Conservation (phyloP, 139 green algal genomes). For the Coelastrella sp. region DNA sequence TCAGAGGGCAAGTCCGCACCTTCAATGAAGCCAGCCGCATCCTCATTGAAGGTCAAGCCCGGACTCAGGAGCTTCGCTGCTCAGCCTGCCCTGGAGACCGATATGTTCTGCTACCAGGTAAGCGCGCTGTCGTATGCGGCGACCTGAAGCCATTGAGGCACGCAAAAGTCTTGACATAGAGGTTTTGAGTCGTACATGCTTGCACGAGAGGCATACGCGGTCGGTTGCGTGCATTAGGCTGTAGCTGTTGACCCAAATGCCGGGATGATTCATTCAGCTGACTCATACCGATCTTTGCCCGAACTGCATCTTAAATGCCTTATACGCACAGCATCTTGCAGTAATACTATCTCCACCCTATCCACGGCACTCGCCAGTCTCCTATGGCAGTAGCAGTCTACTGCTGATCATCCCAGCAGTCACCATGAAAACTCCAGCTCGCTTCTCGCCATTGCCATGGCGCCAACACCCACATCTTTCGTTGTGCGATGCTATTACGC, state of each 20-base stretch:
- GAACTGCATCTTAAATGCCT: too few relatives aligned
- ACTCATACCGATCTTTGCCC: too few relatives aligned
- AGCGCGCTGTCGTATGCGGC: neutral
- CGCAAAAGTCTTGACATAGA: neutral
- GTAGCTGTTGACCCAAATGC: neutral
- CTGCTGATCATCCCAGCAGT: neutral
- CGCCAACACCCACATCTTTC: neutral
- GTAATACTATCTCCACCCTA: too few relatives aligned
- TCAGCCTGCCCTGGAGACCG: conserved; percentile 1
- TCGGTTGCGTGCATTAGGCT: too few relatives aligned
- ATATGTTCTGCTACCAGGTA: conserved; percentile 60
- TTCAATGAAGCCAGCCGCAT: neutral
- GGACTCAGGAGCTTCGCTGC: conserved; percentile 39
- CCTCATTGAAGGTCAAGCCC: neutral
- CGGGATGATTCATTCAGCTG: neutral
- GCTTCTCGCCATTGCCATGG: neutral
- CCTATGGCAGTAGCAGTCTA: too few relatives aligned
- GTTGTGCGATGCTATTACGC: neutral
- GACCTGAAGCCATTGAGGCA: neutral
- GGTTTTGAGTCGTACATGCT: neutral
- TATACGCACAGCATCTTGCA: too few relatives aligned
- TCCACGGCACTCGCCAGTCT: too few relatives aligned
- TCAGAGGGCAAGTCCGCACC: neutral
- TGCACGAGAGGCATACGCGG: too few relatives aligned
- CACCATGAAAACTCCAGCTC: neutral